Conservation (phyloP, 2,329 filamentous ascomycete genomes). For the Escovopsis weberi region DNA sequence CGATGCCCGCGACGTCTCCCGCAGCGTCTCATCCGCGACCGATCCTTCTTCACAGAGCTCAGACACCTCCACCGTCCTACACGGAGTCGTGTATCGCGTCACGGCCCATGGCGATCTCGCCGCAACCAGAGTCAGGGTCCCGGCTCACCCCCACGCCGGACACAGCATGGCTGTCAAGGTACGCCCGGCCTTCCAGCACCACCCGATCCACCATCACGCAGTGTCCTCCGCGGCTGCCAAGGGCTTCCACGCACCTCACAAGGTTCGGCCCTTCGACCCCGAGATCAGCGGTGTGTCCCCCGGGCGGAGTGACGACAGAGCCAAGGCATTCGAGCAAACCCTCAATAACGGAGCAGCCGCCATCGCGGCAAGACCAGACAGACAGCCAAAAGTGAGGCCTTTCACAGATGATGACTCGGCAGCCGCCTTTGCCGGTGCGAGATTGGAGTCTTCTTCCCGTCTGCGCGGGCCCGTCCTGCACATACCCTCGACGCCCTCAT, state of each 20-base stretch:
- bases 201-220: constrained; percentile 8
- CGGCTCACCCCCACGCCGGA: constrained; percentile 8
- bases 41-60: constrained; percentile 8
- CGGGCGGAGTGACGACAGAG: no score
- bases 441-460: neutral
- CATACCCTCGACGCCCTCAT: neutral
- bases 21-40: constrained; percentile 2
- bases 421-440: neutral
- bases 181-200: constrained; percentile 11
- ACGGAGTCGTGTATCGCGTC: constrained; percentile 8
- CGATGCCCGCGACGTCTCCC: constrained; percentile 3
- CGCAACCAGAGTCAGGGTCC: constrained; percentile 5
- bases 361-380: no score
- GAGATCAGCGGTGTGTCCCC: neutral
- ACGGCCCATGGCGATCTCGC: constrained; percentile 7
- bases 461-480: neutral
- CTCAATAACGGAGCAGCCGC: no score
- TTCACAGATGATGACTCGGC: neutral
- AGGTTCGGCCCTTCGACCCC: constrained; percentile 8
- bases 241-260: constrained; percentile 4
- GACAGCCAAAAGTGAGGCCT: constrained; percentile 2
- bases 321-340: neutral
- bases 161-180: constrained; percentile 13
- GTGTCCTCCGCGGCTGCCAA: constrained; percentile 8
- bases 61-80: constrained; percentile 4